phyloP scores from a whole-genome alignment of 2,329 filamentous ascomycete species.

The Clonostachys rhizophaga region DNA sequence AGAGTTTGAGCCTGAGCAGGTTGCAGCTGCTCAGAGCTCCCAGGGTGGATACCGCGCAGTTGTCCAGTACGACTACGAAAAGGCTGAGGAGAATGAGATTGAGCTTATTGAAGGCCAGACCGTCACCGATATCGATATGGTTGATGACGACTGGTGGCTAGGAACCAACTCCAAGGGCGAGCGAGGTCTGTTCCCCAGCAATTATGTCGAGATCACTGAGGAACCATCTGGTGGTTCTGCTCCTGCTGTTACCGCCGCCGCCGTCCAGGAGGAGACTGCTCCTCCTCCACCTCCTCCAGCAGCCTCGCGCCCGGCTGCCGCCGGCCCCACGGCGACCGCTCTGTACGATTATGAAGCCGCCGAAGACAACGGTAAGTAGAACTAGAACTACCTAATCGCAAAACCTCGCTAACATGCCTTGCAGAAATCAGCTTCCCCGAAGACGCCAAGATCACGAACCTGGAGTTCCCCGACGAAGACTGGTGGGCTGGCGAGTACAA shows the following conservation, averaged over 20 bases:
- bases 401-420: constrained; percentile 25
- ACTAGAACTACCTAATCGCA: not conserved
- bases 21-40: constrained; percentile 40
- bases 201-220: constrained; percentile 87
- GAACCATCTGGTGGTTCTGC: constrained; percentile 35
- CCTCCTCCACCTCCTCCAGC: constrained; percentile 20
- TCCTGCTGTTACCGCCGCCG: constrained; percentile 14
- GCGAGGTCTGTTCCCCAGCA: constrained; percentile 89
- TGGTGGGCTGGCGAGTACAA: constrained; percentile 95
- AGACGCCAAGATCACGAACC: constrained; percentile 71
- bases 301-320: constrained; percentile 29
- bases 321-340: constrained; percentile 70
- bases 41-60: constrained; percentile 66
- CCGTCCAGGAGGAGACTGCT: constrained; percentile 8
- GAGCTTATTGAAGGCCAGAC: constrained; percentile 85
- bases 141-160: constrained; percentile 99
- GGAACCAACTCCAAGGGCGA: constrained; percentile 83
- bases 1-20: constrained; percentile 20
- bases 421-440: constrained; percentile 79
- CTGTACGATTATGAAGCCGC: constrained; percentile 96
- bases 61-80: constrained; percentile 93
- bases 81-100: constrained; percentile 95
- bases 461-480: constrained; percentile 97
- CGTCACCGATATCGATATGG: constrained; percentile 91
- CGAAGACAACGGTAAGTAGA: constrained; percentile 73